A percentile compares a stretch with the other conserved stretches of the same genome.
These are phyloP conservation scores for Chaetoceros muelleri DNA, from an alignment of 108 stramenopile genomes.

Conservation along the genomic window DNA sequence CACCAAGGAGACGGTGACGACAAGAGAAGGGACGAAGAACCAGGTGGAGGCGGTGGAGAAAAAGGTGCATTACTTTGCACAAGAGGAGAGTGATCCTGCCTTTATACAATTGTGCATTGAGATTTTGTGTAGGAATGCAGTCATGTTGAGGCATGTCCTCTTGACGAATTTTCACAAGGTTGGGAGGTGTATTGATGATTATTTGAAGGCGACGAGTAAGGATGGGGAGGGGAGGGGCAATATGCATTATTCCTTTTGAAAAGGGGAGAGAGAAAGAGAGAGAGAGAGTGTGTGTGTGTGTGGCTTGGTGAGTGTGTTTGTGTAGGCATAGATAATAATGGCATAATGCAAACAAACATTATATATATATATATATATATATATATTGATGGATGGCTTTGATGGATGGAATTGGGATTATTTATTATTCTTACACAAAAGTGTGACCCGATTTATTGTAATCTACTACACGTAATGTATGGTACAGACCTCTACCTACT, in stretches of 20 bases:
- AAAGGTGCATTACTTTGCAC: slow-evolving; percentile 55
- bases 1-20: slow-evolving; percentile 34
- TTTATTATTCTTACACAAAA: too few species aligned
- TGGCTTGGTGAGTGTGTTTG: too few species aligned
- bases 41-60: slow-evolving; percentile 15
- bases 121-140: slow-evolving; percentile 58
- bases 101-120: slow-evolving; percentile 43
- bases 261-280: not conserved
- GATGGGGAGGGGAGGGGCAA: slow-evolving; percentile 19
- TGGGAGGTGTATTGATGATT: slow-evolving; percentile 43
- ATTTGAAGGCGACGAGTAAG: slow-evolving; percentile 53
- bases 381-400: too few species aligned
- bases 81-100: slow-evolving; percentile 46
- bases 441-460: too few species aligned
- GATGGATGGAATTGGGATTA: too few species aligned
- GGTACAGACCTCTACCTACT: too few species aligned
- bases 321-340: too few species aligned
- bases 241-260: not conserved
- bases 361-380: too few species aligned
- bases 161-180: slow-evolving; percentile 58
- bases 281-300: not conserved
- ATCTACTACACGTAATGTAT: too few species aligned
- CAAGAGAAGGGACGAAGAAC: slow-evolving; percentile 12
- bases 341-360: too few species aligned
- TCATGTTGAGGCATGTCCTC: slow-evolving; percentile 47